These are phyloP conservation scores for Solanum hybrid DNA, from an alignment of 305 asterid genomes.

Conservation along the genomic window DNA sequence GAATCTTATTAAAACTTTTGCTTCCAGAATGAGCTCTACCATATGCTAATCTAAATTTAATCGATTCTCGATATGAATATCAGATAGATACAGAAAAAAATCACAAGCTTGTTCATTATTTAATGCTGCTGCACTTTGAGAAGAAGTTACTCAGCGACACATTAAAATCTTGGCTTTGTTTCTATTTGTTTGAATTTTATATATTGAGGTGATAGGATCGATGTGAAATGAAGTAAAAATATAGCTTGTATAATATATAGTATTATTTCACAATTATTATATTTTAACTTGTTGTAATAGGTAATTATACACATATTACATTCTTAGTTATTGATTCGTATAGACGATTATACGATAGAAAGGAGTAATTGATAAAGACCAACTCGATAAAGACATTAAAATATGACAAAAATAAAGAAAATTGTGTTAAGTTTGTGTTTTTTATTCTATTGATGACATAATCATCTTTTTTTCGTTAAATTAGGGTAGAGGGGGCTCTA, in stretches of 20 bases:
- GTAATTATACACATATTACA: not conserved
- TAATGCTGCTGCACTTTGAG: not conserved
- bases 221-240: not conserved
- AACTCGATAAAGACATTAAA: not conserved
- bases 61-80: not conserved
- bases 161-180: not conserved
- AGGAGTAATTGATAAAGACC: not conserved
- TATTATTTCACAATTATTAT: not conserved
- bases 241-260: no score
- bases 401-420: not conserved
- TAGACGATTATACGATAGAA: not conserved
- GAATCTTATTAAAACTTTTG: not conserved
- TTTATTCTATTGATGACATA: no score
- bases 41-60: not conserved
- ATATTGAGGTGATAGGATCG: not conserved
- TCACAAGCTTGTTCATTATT: not conserved
- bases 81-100: not conserved
- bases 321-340: not conserved
- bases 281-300: not conserved
- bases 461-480: not conserved
- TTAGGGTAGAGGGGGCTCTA: not conserved
- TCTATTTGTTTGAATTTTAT: not conserved
- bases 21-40: not conserved
- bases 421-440: not conserved
- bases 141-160: not conserved